Conservation (phyloP, 805 yeast species). For the Brettanomyces anomalus region DNA sequence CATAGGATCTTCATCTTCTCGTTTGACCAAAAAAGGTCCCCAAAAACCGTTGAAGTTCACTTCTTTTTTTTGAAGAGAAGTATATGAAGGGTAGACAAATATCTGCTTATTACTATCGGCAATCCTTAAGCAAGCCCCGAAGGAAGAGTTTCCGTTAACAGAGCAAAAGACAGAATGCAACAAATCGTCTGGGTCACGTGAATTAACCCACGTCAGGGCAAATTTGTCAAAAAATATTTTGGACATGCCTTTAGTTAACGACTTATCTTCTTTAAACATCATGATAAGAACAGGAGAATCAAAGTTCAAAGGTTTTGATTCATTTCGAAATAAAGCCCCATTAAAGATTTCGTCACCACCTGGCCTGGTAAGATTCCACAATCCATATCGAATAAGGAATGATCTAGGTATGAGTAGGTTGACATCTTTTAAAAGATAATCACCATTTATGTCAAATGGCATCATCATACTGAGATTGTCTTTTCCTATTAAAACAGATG, state of each 20-base stretch:
- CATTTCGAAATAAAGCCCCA: conserved; percentile 19
- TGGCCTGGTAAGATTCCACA: background rate
- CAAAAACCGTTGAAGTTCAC: conserved; percentile 10
- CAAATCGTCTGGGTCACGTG: conserved; percentile 24
- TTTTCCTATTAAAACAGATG: conserved; percentile 9
- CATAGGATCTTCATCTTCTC: background rate
- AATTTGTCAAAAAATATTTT: conserved; percentile 31
- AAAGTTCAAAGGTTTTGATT: conserved; percentile 11
- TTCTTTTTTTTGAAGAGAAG: background rate
- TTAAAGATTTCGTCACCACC: conserved; percentile 6
- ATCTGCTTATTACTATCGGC: conserved; percentile 24
- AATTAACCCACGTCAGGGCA: conserved; percentile 32
- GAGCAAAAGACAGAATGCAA: conserved; percentile 37
- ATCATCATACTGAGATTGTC: conserved; percentile 20
- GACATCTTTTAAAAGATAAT: conserved; percentile 28
- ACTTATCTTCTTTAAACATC: conserved; percentile 23
- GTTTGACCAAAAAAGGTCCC: background rate
- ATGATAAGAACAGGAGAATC: conserved; percentile 31
- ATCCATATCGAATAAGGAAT: conserved; percentile 10
- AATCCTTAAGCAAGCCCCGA: conserved; percentile 32
- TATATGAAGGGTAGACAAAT: conserved; percentile 21
- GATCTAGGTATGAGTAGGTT: conserved; percentile 29
- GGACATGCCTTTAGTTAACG: conserved; percentile 7
- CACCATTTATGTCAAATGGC: conserved; percentile 32
- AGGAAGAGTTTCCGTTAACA: conserved; percentile 15